Evolutionary conservation across 2,329 filamentous ascomycete species (phyloP).

Genomic region (Aspergillus sp.): DNA sequence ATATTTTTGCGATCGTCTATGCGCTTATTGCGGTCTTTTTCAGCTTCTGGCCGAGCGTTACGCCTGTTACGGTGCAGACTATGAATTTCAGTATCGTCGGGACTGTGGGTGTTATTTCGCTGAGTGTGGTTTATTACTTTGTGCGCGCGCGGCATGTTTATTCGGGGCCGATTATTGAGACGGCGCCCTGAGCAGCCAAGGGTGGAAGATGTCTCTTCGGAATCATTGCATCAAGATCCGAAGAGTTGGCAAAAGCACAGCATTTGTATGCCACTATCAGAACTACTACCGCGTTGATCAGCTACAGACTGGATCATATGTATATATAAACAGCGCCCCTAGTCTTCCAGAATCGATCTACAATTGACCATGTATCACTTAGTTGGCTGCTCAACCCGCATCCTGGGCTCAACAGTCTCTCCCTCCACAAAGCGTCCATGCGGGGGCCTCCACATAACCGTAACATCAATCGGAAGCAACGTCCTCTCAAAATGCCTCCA

Average conservation of each 20-base stretch:
- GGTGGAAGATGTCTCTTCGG: too few relatives aligned
- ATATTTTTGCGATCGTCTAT: conserved; percentile 51
- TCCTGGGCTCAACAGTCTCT: background rate
- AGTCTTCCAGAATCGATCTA: too few relatives aligned
- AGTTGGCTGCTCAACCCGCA: background rate
- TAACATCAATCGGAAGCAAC: background rate
- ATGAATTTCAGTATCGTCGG: conserved; percentile 56
- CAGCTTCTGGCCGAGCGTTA: conserved; percentile 51
- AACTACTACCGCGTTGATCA: too few relatives aligned
- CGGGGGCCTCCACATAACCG: background rate
- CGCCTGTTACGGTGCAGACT: conserved; percentile 41
- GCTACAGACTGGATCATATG: too few relatives aligned
- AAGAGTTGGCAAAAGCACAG: too few relatives aligned
- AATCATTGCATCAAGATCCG: too few relatives aligned
- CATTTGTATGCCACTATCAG: too few relatives aligned
- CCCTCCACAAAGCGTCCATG: background rate
- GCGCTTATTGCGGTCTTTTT: conserved; percentile 54
- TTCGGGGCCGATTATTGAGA: conserved; percentile 26
- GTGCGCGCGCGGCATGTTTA: conserved; percentile 42
- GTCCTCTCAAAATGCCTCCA: background rate
- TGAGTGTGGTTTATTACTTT: conserved; percentile 47
- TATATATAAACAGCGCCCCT: too few relatives aligned
- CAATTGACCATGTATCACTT: too few relatives aligned
- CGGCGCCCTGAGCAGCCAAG: background rate
- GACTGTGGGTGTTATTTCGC: conserved; percentile 45